A percentile compares a stretch with the other conserved stretches of the same genome.
Conservation (phyloP, 495 filamentous ascomycete species). For the Gamarada debralockiae region DNA sequence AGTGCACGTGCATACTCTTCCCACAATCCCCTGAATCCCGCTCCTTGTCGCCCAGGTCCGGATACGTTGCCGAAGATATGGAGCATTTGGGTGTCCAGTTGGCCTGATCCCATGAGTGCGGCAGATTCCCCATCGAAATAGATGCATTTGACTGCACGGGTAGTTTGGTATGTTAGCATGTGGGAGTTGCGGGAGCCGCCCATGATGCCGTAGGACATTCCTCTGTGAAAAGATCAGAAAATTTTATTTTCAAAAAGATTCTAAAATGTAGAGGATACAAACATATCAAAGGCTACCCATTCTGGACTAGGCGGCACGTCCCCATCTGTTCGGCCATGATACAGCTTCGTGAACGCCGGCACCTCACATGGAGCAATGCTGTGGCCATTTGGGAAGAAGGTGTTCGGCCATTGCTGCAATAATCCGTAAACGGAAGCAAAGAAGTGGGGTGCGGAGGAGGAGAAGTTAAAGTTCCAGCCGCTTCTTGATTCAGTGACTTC, state of each 20-base stretch:
- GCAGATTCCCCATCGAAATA: constrained; percentile 44
- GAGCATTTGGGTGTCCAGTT: constrained; percentile 37
- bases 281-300: constrained; percentile 42
- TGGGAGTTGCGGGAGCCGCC: constrained; percentile 30
- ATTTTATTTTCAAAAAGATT: background rate
- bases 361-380: no score
- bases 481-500: no score
- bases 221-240: constrained; percentile 11
- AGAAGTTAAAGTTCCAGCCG: no score
- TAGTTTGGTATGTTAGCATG: constrained; percentile 39
- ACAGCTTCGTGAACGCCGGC: no score
- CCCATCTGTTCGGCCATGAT: no score
- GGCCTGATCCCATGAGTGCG: constrained; percentile 31
- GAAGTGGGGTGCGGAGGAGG: no score
- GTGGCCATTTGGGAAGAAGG: no score
- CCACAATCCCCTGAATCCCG: constrained; percentile 22
- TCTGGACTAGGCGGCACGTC: no score
- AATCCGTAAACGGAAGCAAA: no score
- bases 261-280: background rate
- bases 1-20: constrained; percentile 37
- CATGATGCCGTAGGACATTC: constrained; percentile 44
- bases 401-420: no score
- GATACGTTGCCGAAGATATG: constrained; percentile 36
- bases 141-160: constrained; percentile 29
- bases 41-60: constrained; percentile 18